phyloP scores from a whole-genome alignment of 1,284 basidiomycete genomes.

The Fomitopsis pinicola region DNA sequence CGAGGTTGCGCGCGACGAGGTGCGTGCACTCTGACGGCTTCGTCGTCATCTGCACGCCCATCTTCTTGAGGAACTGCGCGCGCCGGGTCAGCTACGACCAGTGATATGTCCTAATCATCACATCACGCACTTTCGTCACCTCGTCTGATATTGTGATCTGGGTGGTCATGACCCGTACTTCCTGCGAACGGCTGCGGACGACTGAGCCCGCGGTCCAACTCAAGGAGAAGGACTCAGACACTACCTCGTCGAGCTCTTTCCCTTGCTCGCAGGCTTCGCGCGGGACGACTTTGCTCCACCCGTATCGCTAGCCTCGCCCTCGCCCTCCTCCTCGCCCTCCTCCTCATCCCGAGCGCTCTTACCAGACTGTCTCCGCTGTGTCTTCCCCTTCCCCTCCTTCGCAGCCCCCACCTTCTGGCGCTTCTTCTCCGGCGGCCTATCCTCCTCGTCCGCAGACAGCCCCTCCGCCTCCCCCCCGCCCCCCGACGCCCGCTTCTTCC shows the following conservation, averaged over 20 bases:
- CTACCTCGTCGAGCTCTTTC: background rate
- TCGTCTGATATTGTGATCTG: slow-evolving; percentile 50
- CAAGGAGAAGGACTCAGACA: background rate
- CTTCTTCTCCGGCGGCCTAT: slow-evolving; percentile 29
- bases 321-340: slow-evolving; percentile 3
- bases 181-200: slow-evolving; percentile 2
- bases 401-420: slow-evolving; percentile 20
- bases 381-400: slow-evolving; percentile 5
- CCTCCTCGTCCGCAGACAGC: slow-evolving; percentile 26
- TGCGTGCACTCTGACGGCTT: slow-evolving; percentile 71
- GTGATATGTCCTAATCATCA: slow-evolving; percentile 1
- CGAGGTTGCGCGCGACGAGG: slow-evolving; percentile 60
- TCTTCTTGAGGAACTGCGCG: slow-evolving; percentile 48
- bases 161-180: slow-evolving; percentile 56
- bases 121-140: slow-evolving; percentile 44
- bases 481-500: slow-evolving; percentile 24
- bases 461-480: slow-evolving; percentile 6
- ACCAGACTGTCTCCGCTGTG: slow-evolving; percentile 15
- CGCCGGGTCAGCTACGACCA: background rate
- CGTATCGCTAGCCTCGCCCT: background rate
- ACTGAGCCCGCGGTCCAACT: background rate
- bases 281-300: background rate
- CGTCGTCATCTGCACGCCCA: slow-evolving; percentile 61
- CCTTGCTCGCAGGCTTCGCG: background rate
- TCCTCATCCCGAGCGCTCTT: slow-evolving; percentile 15